Conservation (phyloP, 2,329 filamentous ascomycete species). For the Byssochlamys sp. region DNA sequence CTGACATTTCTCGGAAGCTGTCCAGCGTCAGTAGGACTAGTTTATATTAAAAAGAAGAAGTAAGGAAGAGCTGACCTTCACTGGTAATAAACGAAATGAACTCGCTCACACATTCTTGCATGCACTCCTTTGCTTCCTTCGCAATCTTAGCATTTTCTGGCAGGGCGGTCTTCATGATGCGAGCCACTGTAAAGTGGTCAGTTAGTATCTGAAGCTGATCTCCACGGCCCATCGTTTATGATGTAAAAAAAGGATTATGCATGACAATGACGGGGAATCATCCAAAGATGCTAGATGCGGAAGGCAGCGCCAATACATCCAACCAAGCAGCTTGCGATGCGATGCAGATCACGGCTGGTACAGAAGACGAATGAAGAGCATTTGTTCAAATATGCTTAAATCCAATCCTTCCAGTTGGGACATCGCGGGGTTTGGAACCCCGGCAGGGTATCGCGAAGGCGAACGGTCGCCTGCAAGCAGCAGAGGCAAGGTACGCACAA, state of each 20-base stretch:
- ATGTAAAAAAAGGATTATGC: constrained; percentile 6
- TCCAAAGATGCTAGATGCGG: constrained; percentile 32
- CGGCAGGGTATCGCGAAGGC: constrained; percentile 19
- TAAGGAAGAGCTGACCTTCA: constrained; percentile 56
- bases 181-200: constrained; percentile 89
- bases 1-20: constrained; percentile 97
- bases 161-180: constrained; percentile 96
- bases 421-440: background rate
- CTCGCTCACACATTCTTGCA: constrained; percentile 99
- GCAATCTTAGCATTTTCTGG: constrained; percentile 98
- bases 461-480: constrained; percentile 19
- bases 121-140: constrained; percentile 98
- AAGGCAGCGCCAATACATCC: background rate
- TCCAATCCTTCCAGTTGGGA: constrained; percentile 1
- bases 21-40: background rate
- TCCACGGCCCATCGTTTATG: constrained; percentile 16
- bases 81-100: constrained; percentile 99
- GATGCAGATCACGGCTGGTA: constrained; percentile 41
- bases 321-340: constrained; percentile 8
- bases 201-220: constrained; percentile 65
- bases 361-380: constrained; percentile 29
- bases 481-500: constrained; percentile 41
- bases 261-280: constrained; percentile 23
- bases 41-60: background rate
- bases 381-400: constrained; percentile 3